phyloP scores from a whole-genome alignment of 352 stramenopile genomes.

The Globisporangium rhizosaccharum region DNA sequence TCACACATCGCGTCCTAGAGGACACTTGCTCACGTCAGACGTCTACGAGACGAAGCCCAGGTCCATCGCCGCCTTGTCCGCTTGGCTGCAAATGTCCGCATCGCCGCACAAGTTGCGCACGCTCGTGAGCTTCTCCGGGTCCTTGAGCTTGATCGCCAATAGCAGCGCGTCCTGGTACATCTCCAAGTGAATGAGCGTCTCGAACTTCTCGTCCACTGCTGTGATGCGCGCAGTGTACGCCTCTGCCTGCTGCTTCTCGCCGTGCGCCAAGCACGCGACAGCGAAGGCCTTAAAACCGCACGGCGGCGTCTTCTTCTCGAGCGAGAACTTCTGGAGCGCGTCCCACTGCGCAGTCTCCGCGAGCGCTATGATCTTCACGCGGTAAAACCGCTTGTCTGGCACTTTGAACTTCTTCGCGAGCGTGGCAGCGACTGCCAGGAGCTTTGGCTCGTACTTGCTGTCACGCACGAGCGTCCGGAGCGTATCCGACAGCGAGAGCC shows the following conservation, averaged over 20 bases:
- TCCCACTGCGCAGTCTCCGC: constrained; percentile 85
- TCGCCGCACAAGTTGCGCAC: constrained; percentile 78
- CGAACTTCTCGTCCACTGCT: constrained; percentile 80
- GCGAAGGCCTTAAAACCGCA: constrained; percentile 85
- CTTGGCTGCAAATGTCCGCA: constrained; percentile 65
- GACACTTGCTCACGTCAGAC: neutral
- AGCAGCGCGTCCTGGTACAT: constrained; percentile 81
- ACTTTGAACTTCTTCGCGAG: constrained; percentile 89
- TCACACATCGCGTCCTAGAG: no score
- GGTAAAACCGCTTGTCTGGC: constrained; percentile 88
- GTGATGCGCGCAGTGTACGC: constrained; percentile 79
- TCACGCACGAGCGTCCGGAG: constrained; percentile 76
- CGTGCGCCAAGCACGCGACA: constrained; percentile 66
- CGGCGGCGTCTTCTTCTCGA: constrained; percentile 81
- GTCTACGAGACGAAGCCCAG: constrained; percentile 70
- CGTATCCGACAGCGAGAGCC: constrained; percentile 83
- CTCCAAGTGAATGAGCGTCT: constrained; percentile 81
- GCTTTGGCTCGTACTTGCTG: constrained; percentile 79
- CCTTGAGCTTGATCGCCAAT: constrained; percentile 81
- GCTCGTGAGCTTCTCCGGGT: constrained; percentile 82
- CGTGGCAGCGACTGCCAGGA: constrained; percentile 50
- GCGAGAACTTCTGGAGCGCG: constrained; percentile 81
- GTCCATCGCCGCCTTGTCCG: constrained; percentile 76
- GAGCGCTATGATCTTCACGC: constrained; percentile 87
- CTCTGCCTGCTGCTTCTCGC: constrained; percentile 80